Conservation (phyloP, 192 early-diverging fungal genomes). For the Chytriomyces confervae region DNA sequence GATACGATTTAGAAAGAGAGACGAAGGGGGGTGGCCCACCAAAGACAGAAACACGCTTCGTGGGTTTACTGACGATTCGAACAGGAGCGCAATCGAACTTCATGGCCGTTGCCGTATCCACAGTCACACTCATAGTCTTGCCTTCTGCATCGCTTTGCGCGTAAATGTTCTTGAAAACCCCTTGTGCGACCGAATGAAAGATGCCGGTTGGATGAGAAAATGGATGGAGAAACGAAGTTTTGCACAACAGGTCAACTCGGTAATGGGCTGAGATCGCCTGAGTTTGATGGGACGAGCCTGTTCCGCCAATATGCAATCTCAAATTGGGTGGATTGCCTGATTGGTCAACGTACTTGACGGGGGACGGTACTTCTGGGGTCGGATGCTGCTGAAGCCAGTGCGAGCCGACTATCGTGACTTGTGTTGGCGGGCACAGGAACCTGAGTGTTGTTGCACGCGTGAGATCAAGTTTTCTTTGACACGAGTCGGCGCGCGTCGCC, state of each 20-base stretch:
- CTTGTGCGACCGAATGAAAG: neutral
- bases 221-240: constrained; percentile 2
- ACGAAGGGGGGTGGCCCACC: neutral
- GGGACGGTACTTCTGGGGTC: neutral
- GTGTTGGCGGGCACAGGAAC: constrained; percentile 85
- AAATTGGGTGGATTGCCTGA: neutral
- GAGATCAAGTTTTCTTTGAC: constrained; percentile 9
- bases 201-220: neutral
- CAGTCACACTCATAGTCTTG: constrained; percentile 33
- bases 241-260: constrained; percentile 26
- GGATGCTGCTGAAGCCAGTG: constrained; percentile 57
- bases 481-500: constrained; percentile 66
- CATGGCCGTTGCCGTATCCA: constrained; percentile 54
- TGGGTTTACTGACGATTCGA: constrained; percentile 90
- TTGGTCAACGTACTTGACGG: neutral
- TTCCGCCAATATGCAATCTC: neutral
- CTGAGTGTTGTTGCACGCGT: constrained; percentile 37
- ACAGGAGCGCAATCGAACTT: constrained; percentile 79
- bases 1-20: neutral
- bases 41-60: neutral
- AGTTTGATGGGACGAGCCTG: neutral
- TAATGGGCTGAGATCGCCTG: neutral
- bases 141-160: constrained; percentile 20
- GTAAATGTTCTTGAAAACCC: constrained; percentile 26
- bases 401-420: constrained; percentile 75